Percentiles rank a stretch among this genome's conserved stretches.
These are phyloP conservation scores for Jimgerdemannia flammicorona DNA, from an alignment of 192 early-diverging fungal genomes.

Conservation along the genomic window DNA sequence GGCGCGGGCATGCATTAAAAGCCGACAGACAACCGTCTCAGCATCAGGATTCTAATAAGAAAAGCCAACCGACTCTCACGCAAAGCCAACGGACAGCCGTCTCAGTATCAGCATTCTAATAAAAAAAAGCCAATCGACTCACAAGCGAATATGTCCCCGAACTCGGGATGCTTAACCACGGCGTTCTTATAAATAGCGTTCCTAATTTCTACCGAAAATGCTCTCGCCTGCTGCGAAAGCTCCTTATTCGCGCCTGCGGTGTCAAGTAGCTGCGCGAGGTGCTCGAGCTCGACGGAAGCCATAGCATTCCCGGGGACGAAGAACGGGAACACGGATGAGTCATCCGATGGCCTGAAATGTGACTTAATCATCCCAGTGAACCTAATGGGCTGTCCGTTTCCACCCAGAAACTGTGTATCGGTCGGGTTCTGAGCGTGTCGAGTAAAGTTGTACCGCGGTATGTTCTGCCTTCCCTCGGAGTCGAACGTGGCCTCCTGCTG, in stretches of 20 bases:
- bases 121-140: no score
- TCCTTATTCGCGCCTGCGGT: conserved; percentile 13
- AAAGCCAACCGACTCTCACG: not conserved
- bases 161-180: conserved; percentile 36
- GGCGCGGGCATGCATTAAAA: no score
- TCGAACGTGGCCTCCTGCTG: conserved; percentile 45
- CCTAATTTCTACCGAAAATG: conserved; percentile 37
- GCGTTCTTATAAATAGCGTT: conserved; percentile 49
- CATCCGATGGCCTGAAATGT: conserved; percentile 58
- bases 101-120: no score
- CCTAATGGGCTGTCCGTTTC: conserved; percentile 33
- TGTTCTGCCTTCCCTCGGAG: conserved; percentile 10
- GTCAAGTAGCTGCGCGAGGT: conserved; percentile 39
- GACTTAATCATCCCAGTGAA: conserved; percentile 42
- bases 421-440: conserved; percentile 25
- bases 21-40: not conserved
- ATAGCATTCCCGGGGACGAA: conserved; percentile 59
- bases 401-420: conserved; percentile 38
- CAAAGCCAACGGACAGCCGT: no score
- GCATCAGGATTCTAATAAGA: not conserved
- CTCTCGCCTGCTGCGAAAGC: conserved; percentile 6
- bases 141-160: conserved; percentile 56
- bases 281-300: conserved; percentile 50
- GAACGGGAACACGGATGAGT: conserved; percentile 53
- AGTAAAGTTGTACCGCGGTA: conserved; percentile 18